Conservation (phyloP, 805 yeast species). For the Hanseniaspora pseudoguilliermondii region DNA sequence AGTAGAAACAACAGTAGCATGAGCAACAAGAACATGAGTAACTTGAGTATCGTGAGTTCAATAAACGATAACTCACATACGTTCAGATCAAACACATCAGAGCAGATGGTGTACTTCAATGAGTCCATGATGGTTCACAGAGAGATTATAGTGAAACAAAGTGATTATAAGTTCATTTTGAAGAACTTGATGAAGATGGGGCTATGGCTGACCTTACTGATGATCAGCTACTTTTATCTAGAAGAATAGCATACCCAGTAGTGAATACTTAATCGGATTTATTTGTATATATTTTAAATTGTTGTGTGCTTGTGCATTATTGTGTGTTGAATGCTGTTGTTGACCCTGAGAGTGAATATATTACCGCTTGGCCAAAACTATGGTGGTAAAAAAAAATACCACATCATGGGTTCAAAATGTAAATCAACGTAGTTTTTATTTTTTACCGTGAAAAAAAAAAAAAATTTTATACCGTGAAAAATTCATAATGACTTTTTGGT, state of each 20-base stretch:
- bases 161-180: not conserved
- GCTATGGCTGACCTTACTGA: not conserved
- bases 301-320: too few relatives aligned
- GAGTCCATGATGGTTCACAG: not conserved
- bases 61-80: not conserved
- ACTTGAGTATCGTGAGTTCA: conserved; percentile 1
- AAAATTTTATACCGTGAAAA: too few relatives aligned
- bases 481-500: too few relatives aligned
- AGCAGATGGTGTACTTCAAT: not conserved
- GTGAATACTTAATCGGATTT: too few relatives aligned
- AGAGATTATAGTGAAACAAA: not conserved
- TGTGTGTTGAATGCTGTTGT: too few relatives aligned
- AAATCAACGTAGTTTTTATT: not conserved
- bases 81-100: not conserved
- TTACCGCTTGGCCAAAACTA: not conserved
- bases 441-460: too few relatives aligned
- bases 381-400: not conserved
- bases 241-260: not conserved
- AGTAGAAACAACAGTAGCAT: not conserved
- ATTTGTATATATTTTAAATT: too few relatives aligned
- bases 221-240: not conserved
- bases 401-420: not conserved
- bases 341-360: too few relatives aligned
- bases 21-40: not conserved
- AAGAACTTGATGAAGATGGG: not conserved